These are phyloP conservation scores for Aspergillus tanneri DNA, from an alignment of 2,329 filamentous ascomycete genomes.

Conservation along the genomic window DNA sequence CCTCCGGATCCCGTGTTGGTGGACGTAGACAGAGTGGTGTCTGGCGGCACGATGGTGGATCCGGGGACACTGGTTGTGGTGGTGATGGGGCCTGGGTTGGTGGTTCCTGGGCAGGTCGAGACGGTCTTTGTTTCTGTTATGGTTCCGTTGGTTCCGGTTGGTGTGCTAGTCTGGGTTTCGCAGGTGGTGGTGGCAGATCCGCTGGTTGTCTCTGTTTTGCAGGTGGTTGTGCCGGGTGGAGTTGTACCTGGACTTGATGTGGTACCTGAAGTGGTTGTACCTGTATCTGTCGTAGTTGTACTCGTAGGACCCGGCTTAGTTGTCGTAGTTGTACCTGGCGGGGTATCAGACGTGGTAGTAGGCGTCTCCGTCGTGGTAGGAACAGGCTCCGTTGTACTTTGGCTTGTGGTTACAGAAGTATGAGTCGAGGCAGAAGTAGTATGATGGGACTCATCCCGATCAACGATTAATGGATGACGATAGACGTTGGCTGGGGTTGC, in stretches of 20 bases:
- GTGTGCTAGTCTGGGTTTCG: background rate
- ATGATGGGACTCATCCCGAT: background rate
- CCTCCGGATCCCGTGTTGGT: background rate
- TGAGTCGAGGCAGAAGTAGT: background rate
- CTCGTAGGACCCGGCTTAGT: background rate
- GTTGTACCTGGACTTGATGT: background rate
- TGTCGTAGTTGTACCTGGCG: background rate
- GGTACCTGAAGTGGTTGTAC: background rate
- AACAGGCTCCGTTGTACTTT: background rate
- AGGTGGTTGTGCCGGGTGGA: background rate
- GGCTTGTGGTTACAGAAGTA: background rate
- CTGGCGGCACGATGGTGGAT: background rate
- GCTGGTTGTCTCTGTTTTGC: background rate
- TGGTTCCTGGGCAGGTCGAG: background rate
- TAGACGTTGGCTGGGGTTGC: background rate
- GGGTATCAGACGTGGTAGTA: background rate
- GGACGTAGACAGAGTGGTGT: background rate
- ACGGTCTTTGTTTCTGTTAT: background rate
- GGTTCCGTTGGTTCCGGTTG: background rate
- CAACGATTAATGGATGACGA: background rate
- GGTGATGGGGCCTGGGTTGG: background rate
- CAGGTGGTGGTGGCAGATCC: background rate
- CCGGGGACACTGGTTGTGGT: background rate
- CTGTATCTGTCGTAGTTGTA: background rate
- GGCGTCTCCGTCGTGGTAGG: background rate